phyloP scores from a whole-genome alignment of 1,284 basidiomycete species.

The Marasmius sp. region DNA sequence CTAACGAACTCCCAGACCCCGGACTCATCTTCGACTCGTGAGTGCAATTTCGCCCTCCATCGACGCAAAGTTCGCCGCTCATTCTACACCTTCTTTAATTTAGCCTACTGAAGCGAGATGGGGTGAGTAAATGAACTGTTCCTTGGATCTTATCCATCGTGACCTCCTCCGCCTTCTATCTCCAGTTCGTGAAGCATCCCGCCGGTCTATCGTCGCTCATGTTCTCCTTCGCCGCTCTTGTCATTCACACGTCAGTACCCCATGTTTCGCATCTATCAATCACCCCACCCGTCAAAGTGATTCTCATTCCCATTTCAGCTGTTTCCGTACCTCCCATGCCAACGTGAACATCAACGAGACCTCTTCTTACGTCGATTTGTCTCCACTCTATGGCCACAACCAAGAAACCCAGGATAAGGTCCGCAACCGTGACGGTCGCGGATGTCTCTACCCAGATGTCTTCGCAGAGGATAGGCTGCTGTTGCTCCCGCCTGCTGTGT shows the following conservation, averaged over 20 bases:
- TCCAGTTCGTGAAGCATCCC: slow-evolving; percentile 73
- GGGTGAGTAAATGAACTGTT: slow-evolving; percentile 32
- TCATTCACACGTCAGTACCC: slow-evolving; percentile 65
- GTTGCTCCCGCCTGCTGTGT: slow-evolving; percentile 76
- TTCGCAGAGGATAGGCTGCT: slow-evolving; percentile 81
- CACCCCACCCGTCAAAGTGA: not conserved
- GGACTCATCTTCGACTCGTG: slow-evolving; percentile 76
- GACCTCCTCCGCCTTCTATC: not conserved
- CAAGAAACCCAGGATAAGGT: slow-evolving; percentile 63
- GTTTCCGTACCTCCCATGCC: slow-evolving; percentile 71
- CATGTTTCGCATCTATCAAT: not conserved
- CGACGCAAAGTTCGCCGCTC: not conserved
- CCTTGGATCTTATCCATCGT: not conserved
- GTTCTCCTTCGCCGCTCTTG: slow-evolving; percentile 81
- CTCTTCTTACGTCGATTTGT: slow-evolving; percentile 84
- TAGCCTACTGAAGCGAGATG: slow-evolving; percentile 56
- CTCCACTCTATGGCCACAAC: slow-evolving; percentile 75
- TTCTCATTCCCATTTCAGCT: slow-evolving; percentile 33
- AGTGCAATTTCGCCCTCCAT: slow-evolving; percentile 21
- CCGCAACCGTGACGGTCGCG: slow-evolving; percentile 63
- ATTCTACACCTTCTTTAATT: slow-evolving; percentile 3
- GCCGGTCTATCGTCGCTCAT: slow-evolving; percentile 76
- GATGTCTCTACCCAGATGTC: slow-evolving; percentile 65
- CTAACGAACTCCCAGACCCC: slow-evolving; percentile 71
- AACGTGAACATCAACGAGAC: slow-evolving; percentile 79